Conservation (phyloP, 495 filamentous ascomycete genomes). For the Podospora pseudocomata region DNA sequence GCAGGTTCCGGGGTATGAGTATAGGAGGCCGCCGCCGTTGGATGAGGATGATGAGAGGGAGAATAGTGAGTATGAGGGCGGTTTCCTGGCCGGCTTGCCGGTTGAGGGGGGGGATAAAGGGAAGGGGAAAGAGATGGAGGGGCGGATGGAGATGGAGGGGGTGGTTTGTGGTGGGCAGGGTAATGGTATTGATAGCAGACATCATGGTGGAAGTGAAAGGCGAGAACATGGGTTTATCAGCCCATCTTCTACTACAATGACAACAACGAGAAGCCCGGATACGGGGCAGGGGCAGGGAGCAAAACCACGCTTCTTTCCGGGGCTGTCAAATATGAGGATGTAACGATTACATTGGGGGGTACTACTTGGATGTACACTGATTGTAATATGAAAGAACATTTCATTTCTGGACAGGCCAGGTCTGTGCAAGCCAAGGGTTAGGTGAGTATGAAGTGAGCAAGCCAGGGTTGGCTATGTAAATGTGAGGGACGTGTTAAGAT, state of each 20-base stretch:
- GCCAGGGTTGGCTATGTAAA: not conserved
- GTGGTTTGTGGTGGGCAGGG: not conserved
- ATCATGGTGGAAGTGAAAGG: not conserved
- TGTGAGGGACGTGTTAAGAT: too few species aligned
- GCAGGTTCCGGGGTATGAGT: conserved; percentile 19
- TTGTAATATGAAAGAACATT: not conserved
- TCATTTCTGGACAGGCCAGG: not conserved
- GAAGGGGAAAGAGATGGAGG: conserved; percentile 9
- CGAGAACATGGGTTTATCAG: not conserved
- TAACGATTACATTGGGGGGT: not conserved
- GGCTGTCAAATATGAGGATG: conserved; percentile 12
- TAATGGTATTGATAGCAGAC: not conserved
- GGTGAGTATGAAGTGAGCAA: not conserved
- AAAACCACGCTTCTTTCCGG: conserved; percentile 9
- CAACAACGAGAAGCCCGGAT: not conserved
- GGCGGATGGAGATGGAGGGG: not conserved
- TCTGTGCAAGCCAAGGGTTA: not conserved
- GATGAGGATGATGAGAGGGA: conserved; percentile 17
- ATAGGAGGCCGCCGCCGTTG: conserved; percentile 20
- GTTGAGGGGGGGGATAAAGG: conserved; percentile 10
- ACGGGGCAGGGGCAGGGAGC: not conserved
- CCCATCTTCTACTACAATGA: not conserved
- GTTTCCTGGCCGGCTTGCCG: conserved; percentile 19
- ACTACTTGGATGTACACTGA: not conserved
- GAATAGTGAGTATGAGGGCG: conserved; percentile 17